Conservation (phyloP, 2,329 filamentous ascomycete genomes). For the Hypoxylon sp. region DNA sequence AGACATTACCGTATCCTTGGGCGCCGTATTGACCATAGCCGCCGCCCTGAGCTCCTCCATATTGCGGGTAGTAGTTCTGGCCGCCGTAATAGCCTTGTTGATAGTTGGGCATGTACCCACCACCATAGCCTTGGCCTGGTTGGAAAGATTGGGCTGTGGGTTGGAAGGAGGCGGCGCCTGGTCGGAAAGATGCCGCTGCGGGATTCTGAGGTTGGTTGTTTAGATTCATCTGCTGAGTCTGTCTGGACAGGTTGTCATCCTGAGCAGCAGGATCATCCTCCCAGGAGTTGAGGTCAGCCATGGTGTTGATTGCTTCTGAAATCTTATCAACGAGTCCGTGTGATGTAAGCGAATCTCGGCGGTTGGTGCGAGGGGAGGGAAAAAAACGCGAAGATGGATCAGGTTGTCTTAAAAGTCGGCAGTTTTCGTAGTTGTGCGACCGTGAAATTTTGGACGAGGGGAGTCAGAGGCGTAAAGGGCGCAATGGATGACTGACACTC, state of each 20-base stretch:
- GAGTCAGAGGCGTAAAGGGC: background rate
- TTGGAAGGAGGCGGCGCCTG: conserved; percentile 78
- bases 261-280: conserved; percentile 87
- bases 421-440: conserved; percentile 32
- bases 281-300: conserved; percentile 96
- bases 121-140: conserved; percentile 77
- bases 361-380: background rate
- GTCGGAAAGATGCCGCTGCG: conserved; percentile 71
- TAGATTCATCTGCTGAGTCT: conserved; percentile 82
- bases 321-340: background rate
- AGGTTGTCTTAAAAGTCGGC: background rate
- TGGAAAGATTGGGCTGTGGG: conserved; percentile 80
- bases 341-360: background rate
- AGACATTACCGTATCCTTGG: conserved; percentile 66
- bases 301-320: conserved; percentile 59
- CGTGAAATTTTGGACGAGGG: conserved; percentile 18
- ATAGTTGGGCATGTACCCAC: conserved; percentile 70
- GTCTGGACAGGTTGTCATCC: conserved; percentile 83
- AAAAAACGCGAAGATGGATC: conserved; percentile 10
- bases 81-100: conserved; percentile 67
- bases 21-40: conserved; percentile 66
- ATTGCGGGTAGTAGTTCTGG: conserved; percentile 69
- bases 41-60: conserved; percentile 59
- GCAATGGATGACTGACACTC: background rate
- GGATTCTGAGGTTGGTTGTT: conserved; percentile 66